Conservation (phyloP, 2,329 filamentous ascomycete species). For the Cytospora mali region DNA sequence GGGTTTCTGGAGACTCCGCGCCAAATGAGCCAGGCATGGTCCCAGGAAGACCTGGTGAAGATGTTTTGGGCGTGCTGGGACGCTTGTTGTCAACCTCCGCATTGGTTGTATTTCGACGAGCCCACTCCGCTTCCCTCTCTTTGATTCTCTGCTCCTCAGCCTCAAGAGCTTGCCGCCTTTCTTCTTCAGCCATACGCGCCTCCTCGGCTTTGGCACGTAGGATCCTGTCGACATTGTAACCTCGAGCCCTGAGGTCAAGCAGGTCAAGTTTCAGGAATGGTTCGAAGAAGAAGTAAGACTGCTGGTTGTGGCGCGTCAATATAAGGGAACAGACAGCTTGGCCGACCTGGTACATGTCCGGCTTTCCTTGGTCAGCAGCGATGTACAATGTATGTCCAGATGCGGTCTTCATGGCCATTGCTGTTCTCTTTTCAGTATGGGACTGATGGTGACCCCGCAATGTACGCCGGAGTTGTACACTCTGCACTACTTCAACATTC, state of each 20-base stretch:
- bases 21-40: conserved; percentile 75
- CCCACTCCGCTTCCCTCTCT: conserved; percentile 53
- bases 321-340: conserved; percentile 82
- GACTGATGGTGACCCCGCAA: conserved; percentile 70
- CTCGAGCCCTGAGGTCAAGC: conserved; percentile 77
- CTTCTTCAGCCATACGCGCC: conserved; percentile 81
- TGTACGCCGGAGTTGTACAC: conserved; percentile 76
- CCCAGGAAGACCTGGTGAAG: conserved; percentile 62
- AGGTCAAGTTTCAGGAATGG: conserved; percentile 86
- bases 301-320: conserved; percentile 79
- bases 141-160: conserved; percentile 71
- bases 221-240: conserved; percentile 96
- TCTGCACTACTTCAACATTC: conserved; percentile 74
- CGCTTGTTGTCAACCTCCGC: conserved; percentile 44
- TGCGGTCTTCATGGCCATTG: conserved; percentile 61
- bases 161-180: conserved; percentile 73
- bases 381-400: conserved; percentile 73
- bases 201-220: conserved; percentile 85
- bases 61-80: conserved; percentile 72
- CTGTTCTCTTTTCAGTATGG: conserved; percentile 75
- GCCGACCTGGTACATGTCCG: conserved; percentile 90
- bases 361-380: conserved; percentile 60
- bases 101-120: conserved; percentile 47
- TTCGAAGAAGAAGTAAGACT: conserved; percentile 88
- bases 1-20: conserved; percentile 62